phyloP scores from a whole-genome alignment of 1,139 yeast species.

The Sugiyamaella novakii region DNA sequence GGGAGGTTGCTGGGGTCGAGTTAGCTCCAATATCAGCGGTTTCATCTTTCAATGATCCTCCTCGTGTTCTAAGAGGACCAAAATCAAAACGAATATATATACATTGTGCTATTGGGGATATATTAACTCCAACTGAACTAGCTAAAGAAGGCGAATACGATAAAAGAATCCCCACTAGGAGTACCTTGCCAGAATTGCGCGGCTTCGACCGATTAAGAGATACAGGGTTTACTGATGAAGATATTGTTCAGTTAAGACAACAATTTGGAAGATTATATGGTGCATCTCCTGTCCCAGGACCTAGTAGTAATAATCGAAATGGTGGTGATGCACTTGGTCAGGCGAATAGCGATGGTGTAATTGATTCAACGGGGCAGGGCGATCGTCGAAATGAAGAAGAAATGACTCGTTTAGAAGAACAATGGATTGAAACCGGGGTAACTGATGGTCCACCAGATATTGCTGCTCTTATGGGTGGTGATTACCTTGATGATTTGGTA shows the following conservation, averaged over 20 bases:
- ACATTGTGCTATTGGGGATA: constrained; percentile 83
- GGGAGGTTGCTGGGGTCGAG: constrained; percentile 46
- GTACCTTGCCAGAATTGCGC: constrained; percentile 69
- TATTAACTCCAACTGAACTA: constrained; percentile 58
- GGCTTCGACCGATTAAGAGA: constrained; percentile 84
- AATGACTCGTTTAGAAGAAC: constrained; percentile 65
- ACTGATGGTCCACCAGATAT: constrained; percentile 40
- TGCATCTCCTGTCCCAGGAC: constrained; percentile 37
- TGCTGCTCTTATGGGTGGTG: constrained; percentile 35
- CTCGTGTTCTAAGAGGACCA: constrained; percentile 25
- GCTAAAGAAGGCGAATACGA: constrained; percentile 65
- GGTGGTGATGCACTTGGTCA: neutral
- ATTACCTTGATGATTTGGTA: constrained; percentile 40
- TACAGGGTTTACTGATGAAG: constrained; percentile 82
- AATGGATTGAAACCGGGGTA: constrained; percentile 87
- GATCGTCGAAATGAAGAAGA: constrained; percentile 26
- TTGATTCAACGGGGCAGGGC: constrained; percentile 38
- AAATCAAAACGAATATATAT: constrained; percentile 50
- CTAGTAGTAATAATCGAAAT: constrained; percentile 1
- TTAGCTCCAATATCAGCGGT: neutral
- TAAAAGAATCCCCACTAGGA: constrained; percentile 48
- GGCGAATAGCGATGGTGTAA: constrained; percentile 37
- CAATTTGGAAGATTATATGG: constrained; percentile 77
- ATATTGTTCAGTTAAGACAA: constrained; percentile 66
- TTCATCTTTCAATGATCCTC: constrained; percentile 8